phyloP scores from a whole-genome alignment of 306 rosid genomes.

The Trifolium repens region DNA sequence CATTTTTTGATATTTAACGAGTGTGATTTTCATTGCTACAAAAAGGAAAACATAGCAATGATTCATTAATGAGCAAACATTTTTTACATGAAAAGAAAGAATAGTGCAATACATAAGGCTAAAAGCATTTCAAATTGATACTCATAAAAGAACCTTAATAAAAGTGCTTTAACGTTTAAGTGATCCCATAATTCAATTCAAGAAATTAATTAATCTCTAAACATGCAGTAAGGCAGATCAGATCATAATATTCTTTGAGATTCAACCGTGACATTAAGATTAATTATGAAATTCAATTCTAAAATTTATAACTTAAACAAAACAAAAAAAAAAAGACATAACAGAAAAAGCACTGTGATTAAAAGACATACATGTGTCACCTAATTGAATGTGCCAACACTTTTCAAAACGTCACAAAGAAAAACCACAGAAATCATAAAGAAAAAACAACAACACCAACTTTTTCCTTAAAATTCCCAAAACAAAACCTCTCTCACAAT shows the following conservation, averaged over 20 bases:
- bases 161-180: background rate
- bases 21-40: no score
- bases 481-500: slow-evolving; percentile 24
- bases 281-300: no score
- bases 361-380: slow-evolving; percentile 23
- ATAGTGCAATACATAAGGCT: no score
- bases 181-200: background rate
- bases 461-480: slow-evolving; percentile 25
- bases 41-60: no score
- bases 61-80: no score
- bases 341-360: background rate
- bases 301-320: background rate
- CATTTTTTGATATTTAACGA: no score
- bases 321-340: background rate
- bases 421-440: background rate
- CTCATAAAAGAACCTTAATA: background rate
- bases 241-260: no score
- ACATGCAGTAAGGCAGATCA: background rate
- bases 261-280: no score
- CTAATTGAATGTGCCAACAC: background rate
- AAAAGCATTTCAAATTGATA: background rate
- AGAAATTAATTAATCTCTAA: background rate
- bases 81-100: no score
- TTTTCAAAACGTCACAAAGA: background rate
- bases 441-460: background rate